A percentile compares a stretch with the other conserved stretches of the same genome.
phyloP scores from a whole-genome alignment of 495 filamentous ascomycete genomes.

The Polyplosphaeria fusca region DNA sequence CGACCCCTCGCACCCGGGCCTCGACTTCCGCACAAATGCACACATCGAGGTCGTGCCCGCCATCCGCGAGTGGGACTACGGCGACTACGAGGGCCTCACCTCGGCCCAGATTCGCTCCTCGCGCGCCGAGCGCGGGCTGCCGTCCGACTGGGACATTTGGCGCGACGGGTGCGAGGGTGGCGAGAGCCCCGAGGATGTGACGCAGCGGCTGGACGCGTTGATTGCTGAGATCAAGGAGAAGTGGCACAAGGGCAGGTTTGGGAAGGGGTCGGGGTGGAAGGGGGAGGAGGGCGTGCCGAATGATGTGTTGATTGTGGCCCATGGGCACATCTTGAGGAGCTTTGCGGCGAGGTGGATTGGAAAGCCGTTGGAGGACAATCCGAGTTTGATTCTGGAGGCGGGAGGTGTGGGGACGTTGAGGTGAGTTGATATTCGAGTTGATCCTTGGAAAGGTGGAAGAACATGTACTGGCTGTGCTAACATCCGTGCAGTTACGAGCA shows the following conservation, averaged over 20 bases:
- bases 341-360: constrained; percentile 37
- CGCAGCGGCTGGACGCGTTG: constrained; percentile 38
- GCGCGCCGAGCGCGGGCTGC: constrained; percentile 53
- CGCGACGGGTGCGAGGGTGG: constrained; percentile 53
- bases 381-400: constrained; percentile 45
- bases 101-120: constrained; percentile 63
- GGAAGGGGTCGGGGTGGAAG: constrained; percentile 29
- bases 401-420: constrained; percentile 60
- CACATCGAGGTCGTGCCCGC: constrained; percentile 68
- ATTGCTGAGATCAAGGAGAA: constrained; percentile 40
- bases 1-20: not conserved
- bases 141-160: constrained; percentile 44
- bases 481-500: constrained; percentile 54
- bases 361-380: constrained; percentile 32
- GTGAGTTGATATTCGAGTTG: constrained; percentile 37
- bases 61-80: constrained; percentile 94
- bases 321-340: constrained; percentile 44
- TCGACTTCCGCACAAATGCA: constrained; percentile 46
- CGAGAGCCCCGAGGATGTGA: constrained; percentile 51
- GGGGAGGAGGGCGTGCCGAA: constrained; percentile 31
- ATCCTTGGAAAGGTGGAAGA: not conserved
- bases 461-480: constrained; percentile 26
- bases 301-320: constrained; percentile 45
- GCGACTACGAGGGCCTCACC: constrained; percentile 89
- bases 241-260: constrained; percentile 40